These are phyloP conservation scores for Perkinsus marinus DNA, from an alignment of 169 alveolate species.

Conservation along the genomic window DNA sequence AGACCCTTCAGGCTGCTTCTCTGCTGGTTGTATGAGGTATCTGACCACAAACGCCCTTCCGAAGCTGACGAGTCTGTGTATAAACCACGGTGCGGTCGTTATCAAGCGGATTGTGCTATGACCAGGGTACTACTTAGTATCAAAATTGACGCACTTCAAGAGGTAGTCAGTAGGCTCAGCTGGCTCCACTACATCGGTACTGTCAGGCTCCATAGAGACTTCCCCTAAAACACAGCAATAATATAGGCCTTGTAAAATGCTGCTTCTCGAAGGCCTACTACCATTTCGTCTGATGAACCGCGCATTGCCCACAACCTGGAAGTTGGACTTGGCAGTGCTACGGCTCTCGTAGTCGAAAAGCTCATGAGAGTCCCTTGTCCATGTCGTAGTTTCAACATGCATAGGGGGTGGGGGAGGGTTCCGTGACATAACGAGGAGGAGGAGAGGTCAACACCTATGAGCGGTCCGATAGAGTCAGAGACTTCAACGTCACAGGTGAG, in stretches of 20 bases:
- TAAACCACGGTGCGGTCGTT: too few relatives aligned
- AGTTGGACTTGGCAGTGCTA: constrained; percentile 10
- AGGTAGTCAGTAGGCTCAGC: not conserved
- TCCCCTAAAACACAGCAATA: not conserved
- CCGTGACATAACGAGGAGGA: too few relatives aligned
- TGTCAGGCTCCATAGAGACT: not conserved
- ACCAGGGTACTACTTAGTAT: not conserved
- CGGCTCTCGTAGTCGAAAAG: constrained; percentile 84
- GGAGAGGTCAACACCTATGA: too few relatives aligned
- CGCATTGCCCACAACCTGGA: not conserved
- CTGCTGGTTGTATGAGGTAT: not conserved
- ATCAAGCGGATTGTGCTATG: not conserved
- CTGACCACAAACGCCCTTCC: not conserved
- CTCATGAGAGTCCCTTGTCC: constrained; percentile 88
- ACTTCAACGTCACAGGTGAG: too few relatives aligned
- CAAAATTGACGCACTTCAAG: not conserved
- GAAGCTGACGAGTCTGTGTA: too few relatives aligned
- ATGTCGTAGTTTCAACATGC: constrained; percentile 49
- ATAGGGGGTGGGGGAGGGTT: not conserved
- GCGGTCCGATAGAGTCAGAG: too few relatives aligned
- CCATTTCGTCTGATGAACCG: not conserved
- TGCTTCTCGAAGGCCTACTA: not conserved
- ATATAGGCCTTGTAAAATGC: too few relatives aligned
- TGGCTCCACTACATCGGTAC: not conserved
- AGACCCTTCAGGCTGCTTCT: not conserved